Base-by-base conservation (phyloP, 345 rosid genomes). In the Zanthoxylum bungeanum region DNA sequence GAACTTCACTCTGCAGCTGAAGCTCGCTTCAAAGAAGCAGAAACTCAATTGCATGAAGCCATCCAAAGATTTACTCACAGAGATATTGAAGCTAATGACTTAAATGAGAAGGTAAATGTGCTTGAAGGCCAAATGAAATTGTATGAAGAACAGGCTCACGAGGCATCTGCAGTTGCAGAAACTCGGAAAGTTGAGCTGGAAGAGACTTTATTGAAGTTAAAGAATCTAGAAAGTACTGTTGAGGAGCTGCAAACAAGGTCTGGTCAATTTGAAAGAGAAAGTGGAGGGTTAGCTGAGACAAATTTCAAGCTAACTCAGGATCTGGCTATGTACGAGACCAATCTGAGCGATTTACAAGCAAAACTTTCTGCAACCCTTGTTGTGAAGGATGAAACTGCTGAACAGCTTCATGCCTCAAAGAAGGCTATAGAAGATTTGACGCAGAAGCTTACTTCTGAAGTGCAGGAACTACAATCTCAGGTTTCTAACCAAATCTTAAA, bases 291-390 rank as follows among this genome's bases (percentile, higher is more conserved):
- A 67, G 95, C 97, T 1, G 92, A 82, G 82, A 84, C 86, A 67
- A 96, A 96, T 82, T 71, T 93, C 79, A 88, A 81, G 81, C 85
- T 93, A 68, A 82, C 86, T 60, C 80, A 87, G 80, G 93, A 93
- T 75, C 77, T 93, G 60, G 93, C 97, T 22, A 75, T 56, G 22
- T 75, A 86, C 62, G 92, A 89, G 76, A 78, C 89, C 50, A 85
- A 88, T 82, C 77, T 84, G 74, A 75, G 72, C 71, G 93, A 86
- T 67, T 67, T 90, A 66, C 84, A 87, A 60, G 73, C 80, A 52
- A 86, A 86, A 68, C 75, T 90, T 22, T 85, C 91, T 19, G 74
- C 83, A 60, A 51, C 77, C 36, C 71, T 77, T 46, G 75, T 77
- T 19, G 92, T 87, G 84, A 96, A 90, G 81, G 90, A 83, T 75